Base-by-base conservation (phyloP, 2,329 filamentous ascomycete genomes). In the Didymella arachidicola region DNA sequence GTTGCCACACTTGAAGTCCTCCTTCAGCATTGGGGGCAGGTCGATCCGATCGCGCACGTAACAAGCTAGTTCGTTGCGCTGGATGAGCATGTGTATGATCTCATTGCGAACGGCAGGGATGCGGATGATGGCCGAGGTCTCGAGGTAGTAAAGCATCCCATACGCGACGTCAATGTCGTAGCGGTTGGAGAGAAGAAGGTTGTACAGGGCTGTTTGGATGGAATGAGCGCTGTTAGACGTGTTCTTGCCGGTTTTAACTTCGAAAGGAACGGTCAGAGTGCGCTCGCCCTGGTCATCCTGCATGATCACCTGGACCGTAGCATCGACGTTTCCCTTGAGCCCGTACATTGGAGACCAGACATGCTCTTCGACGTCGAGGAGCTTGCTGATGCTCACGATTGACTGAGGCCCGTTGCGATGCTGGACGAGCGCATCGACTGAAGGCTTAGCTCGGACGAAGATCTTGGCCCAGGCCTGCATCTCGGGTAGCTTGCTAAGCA, bases 341-440 rank as follows among this genome's bases (percentile, higher is more conserved):
- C 95, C 95, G 73, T 96, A 99, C 87, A 93, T 94, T 0, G 95
- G 95, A 7, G 94, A 98, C 95, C 95, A 99, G 27, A 99, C 88
- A 72, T 98, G 95, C 76, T 99, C 95, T 75, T 99, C 95, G 10
- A 99, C 91, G 72, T 98, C 95, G 14, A 99, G 88, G 27, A 99
- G 82, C 73, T 98, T 99, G 70, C 89, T 96, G 66, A 99, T 88
- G 66, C 91, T 93, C 84, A 98, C 89, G 57, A 84, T 89, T 11
- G 89, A 86, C 65, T 88, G 89, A 52, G 89, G 86, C 39, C 89
- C 90, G 71, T 93, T 89, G 45, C 91, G 86, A 64, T 93, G 92
- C 65, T 92, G 89, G 25, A 96, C 89, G 39, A 92, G 74, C 2
- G 92, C 93, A 64, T 89, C 86, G 4, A 83, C 88, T 73, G 85